These are phyloP conservation scores for Pelagophyceae sp. DNA, from an alignment of 352 stramenopile species.

Conservation along the genomic window DNA sequence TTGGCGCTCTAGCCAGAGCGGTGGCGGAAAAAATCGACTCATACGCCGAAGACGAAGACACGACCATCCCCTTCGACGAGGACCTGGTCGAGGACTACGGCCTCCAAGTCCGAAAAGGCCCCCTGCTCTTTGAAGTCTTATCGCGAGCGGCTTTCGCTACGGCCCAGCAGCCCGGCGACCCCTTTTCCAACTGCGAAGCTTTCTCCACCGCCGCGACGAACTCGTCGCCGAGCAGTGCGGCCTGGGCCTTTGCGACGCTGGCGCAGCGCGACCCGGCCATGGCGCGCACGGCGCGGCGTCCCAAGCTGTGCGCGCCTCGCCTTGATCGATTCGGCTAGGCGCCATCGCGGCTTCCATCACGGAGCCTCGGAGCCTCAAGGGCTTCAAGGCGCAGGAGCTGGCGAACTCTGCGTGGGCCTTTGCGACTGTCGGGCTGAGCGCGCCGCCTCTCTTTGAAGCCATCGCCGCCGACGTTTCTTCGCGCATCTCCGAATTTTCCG, in stretches of 20 bases:
- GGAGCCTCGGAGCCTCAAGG: conserved; percentile 14
- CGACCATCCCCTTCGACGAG: no score
- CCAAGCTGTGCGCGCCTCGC: no score
- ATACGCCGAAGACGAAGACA: no score
- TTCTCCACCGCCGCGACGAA: not conserved
- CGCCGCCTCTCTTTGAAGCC: conserved; percentile 30
- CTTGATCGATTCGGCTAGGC: no score
- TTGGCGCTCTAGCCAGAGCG: no score
- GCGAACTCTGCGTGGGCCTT: conserved; percentile 35
- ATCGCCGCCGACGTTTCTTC: conserved; percentile 27
- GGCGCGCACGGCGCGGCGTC: no score
- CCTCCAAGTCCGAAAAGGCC: not conserved
- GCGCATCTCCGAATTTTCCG: conserved; percentile 26
- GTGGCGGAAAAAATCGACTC: no score
- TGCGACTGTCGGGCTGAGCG: conserved; percentile 28
- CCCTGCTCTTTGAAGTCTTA: not conserved
- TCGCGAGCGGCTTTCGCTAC: not conserved
- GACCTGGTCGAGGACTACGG: conserved; percentile 7
- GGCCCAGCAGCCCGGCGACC: not conserved
- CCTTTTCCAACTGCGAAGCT: conserved; percentile 24
- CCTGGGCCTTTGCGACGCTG: not conserved
- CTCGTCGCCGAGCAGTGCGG: no score
- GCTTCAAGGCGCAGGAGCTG: conserved; percentile 29
- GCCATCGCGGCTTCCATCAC: conserved; percentile 34
- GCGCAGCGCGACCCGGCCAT: not conserved